These are phyloP conservation scores for Xylaria arbuscula DNA, from an alignment of 2,329 filamentous ascomycete species.

Conservation along the genomic window DNA sequence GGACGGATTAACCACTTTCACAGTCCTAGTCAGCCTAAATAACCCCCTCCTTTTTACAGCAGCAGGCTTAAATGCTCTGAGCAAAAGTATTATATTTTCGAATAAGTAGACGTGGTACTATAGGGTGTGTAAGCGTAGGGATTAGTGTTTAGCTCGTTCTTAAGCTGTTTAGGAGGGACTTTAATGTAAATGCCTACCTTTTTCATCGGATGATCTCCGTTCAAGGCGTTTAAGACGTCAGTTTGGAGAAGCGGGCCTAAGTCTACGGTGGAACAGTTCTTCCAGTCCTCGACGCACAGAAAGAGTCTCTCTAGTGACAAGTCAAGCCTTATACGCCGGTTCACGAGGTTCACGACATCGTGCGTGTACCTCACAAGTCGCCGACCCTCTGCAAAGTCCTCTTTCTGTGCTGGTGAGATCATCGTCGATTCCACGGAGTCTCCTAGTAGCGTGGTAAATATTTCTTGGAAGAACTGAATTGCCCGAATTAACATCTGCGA, in stretches of 20 bases:
- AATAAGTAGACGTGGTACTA: slow-evolving; percentile 14
- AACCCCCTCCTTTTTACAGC: background rate
- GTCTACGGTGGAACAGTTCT: background rate
- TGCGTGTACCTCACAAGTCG: background rate
- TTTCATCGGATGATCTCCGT: background rate
- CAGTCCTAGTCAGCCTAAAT: background rate
- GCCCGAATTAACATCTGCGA: background rate
- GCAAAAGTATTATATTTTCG: slow-evolving; percentile 1
- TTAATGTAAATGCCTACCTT: background rate
- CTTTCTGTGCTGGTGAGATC: background rate
- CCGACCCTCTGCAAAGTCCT: background rate
- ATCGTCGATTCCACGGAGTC: background rate
- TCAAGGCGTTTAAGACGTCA: background rate
- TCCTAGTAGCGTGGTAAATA: background rate
- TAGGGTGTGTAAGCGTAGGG: background rate
- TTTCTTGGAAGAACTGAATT: slow-evolving; percentile 2
- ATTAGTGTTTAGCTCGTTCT: background rate
- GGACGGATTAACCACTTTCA: background rate
- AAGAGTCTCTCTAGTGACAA: background rate
- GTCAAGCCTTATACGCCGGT: background rate
- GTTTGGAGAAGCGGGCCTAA: background rate
- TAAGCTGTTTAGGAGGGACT: background rate
- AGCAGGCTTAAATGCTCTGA: background rate
- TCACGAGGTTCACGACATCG: background rate
- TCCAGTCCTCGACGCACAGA: background rate